Base-by-base conservation (phyloP, 2,329 filamentous ascomycete genomes). In the Pleomassaria siparia region DNA sequence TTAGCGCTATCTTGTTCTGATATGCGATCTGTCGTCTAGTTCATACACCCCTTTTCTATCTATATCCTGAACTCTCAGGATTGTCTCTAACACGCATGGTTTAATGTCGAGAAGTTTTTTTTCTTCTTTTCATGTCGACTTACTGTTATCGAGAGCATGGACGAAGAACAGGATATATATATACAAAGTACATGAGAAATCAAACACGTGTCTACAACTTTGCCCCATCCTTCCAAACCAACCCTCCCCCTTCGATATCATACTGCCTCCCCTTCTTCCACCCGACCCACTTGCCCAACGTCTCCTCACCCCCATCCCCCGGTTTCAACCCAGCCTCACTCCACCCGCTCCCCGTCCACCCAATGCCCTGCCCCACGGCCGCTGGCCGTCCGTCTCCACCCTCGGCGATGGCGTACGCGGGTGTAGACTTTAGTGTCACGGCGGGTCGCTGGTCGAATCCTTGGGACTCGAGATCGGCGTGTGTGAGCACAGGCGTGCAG, bases 401-500 rank as follows among this genome's bases (percentile, higher is more conserved):
- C 46, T 79, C 74, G 3, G 78, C 74, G 12, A 89, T 77, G 0
- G 84, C 85, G 40, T 84, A 71, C 16, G 80, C 84, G 0, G 91
- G 91, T 10, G 88, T 91, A 20, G 76, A 78, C 29, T 77, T 80
- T 61, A 96, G 70, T 28, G 83, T 84, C 9, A 91, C 87, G 1
- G 80, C 72, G 1, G 88, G 87, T 51, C 88, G 72, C 72, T 89
- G 87, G 55, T 91, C 87, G 39, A 85, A 84, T 0, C 78, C 79
- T 16, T 67, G 72, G n/a, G 67, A 55, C 61, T 89, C 82, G 35
- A 96, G 75, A 72, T 96, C 91, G 0, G 58, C 63, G 55, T 90
- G 88, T 26, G 84, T 85, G 33, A 96, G 74, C 1, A 97, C 88
- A 0, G 92, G 92, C n/a, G 89, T 90, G 54, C 87, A 90, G 69